These are phyloP conservation scores for Fusarium armeniacum DNA, from an alignment of 2,329 filamentous ascomycete genomes.

Conservation along the genomic window DNA sequence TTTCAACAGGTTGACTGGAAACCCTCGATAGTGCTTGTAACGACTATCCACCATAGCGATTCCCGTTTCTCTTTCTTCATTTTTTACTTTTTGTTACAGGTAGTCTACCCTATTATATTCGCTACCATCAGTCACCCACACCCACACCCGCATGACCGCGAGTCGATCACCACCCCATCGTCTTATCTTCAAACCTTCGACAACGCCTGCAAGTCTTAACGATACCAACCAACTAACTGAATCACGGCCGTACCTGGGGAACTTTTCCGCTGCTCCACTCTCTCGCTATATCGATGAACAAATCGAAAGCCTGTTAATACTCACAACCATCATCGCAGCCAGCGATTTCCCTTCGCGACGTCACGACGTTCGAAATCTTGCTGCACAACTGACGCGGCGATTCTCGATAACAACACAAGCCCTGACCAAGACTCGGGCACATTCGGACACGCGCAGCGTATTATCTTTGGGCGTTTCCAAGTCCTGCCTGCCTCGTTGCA, in stretches of 20 bases:
- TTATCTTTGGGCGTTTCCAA: slow-evolving; percentile 23
- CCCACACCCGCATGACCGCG: slow-evolving; percentile 13
- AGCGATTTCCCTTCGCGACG: slow-evolving; percentile 23
- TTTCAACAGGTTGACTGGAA: slow-evolving; percentile 14
- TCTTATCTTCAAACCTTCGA: not conserved
- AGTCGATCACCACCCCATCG: slow-evolving; percentile 10
- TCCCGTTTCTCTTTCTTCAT: slow-evolving; percentile 5
- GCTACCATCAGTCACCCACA: slow-evolving; percentile 8
- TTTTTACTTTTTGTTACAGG: slow-evolving; percentile 4
- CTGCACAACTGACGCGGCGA: slow-evolving; percentile 28
- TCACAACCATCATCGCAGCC: slow-evolving; percentile 9
- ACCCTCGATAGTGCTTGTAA: slow-evolving; percentile 16
- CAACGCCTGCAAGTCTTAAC: slow-evolving; percentile 21
- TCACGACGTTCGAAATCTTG: slow-evolving; percentile 27
- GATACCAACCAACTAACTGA: slow-evolving; percentile 39
- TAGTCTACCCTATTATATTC: slow-evolving; percentile 3
- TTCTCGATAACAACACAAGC: slow-evolving; percentile 9
- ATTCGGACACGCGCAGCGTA: slow-evolving; percentile 34
- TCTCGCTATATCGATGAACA: slow-evolving; percentile 19
- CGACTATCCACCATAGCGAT: slow-evolving; percentile 35
- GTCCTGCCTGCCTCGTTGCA: slow-evolving; percentile 36
- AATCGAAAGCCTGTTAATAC: slow-evolving; percentile 30
- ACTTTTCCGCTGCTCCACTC: slow-evolving; percentile 19
- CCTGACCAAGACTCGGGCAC: slow-evolving; percentile 5
- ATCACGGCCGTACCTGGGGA: slow-evolving; percentile 32